These are phyloP conservation scores for Crithidia thermophila DNA, from an alignment of 208 protist genomes.

Conservation along the genomic window DNA sequence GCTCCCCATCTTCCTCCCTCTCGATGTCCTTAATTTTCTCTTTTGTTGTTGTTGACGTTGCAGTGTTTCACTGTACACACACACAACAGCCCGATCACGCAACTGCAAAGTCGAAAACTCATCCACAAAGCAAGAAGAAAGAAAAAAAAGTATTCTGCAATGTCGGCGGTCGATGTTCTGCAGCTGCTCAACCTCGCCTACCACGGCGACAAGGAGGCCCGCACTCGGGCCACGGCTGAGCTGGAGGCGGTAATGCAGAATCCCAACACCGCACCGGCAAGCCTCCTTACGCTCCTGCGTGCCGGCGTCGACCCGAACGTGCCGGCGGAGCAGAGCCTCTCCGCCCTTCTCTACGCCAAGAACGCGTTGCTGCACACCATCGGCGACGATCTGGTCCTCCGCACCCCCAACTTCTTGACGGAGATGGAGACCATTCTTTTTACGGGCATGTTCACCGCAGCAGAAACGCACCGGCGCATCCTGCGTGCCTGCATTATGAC, in stretches of 20 bases:
- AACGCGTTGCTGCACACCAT: conserved; percentile 78
- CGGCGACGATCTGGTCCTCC: conserved; percentile 42
- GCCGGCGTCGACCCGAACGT: conserved; percentile 53
- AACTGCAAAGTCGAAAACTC: not conserved
- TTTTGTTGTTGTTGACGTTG: no score
- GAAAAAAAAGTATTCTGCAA: conserved; percentile 15
- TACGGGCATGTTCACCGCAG: conserved; percentile 52
- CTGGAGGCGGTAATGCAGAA: conserved; percentile 61
- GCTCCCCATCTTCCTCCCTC: no score
- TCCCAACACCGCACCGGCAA: conserved; percentile 33
- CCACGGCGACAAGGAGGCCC: conserved; percentile 70
- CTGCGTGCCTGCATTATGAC: conserved; percentile 61
- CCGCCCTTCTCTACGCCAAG: conserved; percentile 84
- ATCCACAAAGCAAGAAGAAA: conserved; percentile 3
- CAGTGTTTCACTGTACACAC: no score
- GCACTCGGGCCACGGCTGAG: conserved; percentile 63
- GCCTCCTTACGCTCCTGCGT: conserved; percentile 67
- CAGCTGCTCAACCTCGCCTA: conserved; percentile 81
- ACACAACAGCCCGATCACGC: no score
- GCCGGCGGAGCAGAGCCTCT: conserved; percentile 69
- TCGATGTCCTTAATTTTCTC: no score
- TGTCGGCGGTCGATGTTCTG: conserved; percentile 51
- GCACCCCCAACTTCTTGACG: conserved; percentile 40
- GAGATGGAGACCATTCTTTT: conserved; percentile 75
- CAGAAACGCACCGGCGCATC: conserved; percentile 67